Percentiles rank a stretch among this genome's conserved stretches.
phyloP scores from a whole-genome alignment of 495 filamentous ascomycete species.

The Aspergillus steynii region DNA sequence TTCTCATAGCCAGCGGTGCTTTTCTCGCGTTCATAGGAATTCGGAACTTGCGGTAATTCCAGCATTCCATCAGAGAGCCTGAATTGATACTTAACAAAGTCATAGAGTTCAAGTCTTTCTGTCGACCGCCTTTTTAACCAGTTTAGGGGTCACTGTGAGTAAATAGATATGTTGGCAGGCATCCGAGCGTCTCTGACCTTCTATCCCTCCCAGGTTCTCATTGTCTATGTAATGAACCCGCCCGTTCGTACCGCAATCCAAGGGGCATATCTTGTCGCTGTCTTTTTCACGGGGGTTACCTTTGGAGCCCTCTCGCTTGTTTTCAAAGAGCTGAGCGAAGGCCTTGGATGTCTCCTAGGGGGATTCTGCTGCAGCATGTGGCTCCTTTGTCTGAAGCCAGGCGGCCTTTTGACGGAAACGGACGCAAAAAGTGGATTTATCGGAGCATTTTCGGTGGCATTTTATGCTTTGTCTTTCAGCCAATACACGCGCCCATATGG shows the following conservation, averaged over 20 bases:
- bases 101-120: slow-evolving; percentile 73
- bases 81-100: slow-evolving; percentile 2
- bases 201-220: slow-evolving; percentile 57
- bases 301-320: slow-evolving; percentile 75
- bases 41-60: slow-evolving; percentile 67
- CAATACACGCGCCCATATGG: slow-evolving; percentile 75
- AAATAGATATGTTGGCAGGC: not conserved
- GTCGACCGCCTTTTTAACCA: slow-evolving; percentile 71
- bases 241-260: slow-evolving; percentile 76
- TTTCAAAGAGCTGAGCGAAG: slow-evolving; percentile 85
- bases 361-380: slow-evolving; percentile 92
- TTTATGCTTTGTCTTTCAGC: slow-evolving; percentile 75
- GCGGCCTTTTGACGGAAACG: slow-evolving; percentile 65
- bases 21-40: slow-evolving; percentile 78
- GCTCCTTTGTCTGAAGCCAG: slow-evolving; percentile 74
- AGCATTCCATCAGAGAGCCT: not conserved
- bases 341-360: slow-evolving; percentile 81
- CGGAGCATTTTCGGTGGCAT: slow-evolving; percentile 62
- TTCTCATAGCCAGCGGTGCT: slow-evolving; percentile 69
- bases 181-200: slow-evolving; percentile 12
- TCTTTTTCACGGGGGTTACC: slow-evolving; percentile 69
- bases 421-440: slow-evolving; percentile 74
- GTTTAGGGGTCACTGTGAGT: slow-evolving; percentile 69
- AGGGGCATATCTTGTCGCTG: slow-evolving; percentile 86
- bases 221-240: slow-evolving; percentile 86